Evolutionary conservation across 129 eudicot species (phyloP).

Genomic region (Saussurea involucrata): DNA sequence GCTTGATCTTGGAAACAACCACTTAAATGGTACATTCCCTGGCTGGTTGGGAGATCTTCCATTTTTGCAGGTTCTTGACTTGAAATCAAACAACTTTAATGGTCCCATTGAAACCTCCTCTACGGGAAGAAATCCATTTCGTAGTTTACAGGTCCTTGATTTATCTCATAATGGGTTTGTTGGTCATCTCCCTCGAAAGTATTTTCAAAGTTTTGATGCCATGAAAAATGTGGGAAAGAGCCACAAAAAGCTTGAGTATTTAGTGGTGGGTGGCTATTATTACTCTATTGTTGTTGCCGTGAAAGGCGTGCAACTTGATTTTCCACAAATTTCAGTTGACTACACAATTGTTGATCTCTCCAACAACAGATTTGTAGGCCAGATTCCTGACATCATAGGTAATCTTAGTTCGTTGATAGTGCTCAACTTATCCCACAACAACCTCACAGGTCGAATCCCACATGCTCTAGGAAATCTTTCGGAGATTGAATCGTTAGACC

Average conservation of each 20-base stretch:
- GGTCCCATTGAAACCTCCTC: conserved; percentile 12
- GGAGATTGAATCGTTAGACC: conserved; percentile 37
- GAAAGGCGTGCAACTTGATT: background rate
- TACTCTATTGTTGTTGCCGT: background rate
- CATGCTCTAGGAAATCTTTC: conserved; percentile 20
- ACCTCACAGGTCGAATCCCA: conserved; percentile 34
- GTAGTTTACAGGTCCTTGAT: conserved; percentile 26
- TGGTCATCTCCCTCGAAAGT: conserved; percentile 20
- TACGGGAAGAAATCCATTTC: background rate
- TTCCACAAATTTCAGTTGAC: conserved; percentile 2
- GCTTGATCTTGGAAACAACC: conserved; percentile 38
- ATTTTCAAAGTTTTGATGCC: conserved; percentile 17
- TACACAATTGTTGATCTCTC: conserved; percentile 8
- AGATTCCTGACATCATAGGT: conserved; percentile 29
- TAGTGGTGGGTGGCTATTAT: background rate
- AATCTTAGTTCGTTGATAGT: conserved; percentile 3
- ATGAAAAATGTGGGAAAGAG: conserved; percentile 15
- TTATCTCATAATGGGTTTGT: conserved; percentile 34
- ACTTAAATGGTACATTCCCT: conserved; percentile 29
- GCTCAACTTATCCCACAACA: conserved; percentile 37
- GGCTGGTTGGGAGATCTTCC: conserved; percentile 33
- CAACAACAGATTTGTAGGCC: background rate
- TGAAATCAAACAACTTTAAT: conserved; percentile 31
- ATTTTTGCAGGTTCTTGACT: conserved; percentile 27
- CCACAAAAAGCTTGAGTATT: background rate